phyloP scores from a whole-genome alignment of 192 early-diverging fungal genomes.

The Mortierella alpina region DNA sequence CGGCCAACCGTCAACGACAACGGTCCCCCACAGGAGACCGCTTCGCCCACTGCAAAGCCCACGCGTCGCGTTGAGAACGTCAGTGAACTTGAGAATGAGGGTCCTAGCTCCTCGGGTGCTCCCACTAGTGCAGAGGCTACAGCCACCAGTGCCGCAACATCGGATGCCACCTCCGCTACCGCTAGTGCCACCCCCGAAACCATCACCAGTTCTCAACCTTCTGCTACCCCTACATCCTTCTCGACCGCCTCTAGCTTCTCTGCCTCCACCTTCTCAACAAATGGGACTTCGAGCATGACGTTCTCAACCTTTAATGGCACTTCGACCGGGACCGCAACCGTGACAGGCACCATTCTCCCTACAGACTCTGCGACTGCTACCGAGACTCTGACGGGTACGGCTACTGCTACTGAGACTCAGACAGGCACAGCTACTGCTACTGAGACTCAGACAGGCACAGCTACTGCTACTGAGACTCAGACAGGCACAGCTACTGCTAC shows the following conservation, averaged over 20 bases:
- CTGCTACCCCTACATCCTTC: not conserved
- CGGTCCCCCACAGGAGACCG: not conserved
- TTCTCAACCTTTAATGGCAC: not conserved
- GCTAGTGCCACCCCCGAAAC: conserved; percentile 5
- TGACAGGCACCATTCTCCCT: not conserved
- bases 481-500: not conserved
- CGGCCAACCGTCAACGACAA: no score
- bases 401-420: no score
- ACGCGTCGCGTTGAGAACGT: not conserved
- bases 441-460: not conserved
- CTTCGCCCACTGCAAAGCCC: not conserved
- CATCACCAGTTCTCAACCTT: conserved; percentile 2
- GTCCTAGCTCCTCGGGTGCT: not conserved
- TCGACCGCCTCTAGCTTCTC: not conserved
- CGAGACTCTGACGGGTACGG: not conserved
- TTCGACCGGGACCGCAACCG: not conserved
- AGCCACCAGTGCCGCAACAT: not conserved
- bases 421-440: not conserved
- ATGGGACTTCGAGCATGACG: not conserved
- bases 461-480: no score
- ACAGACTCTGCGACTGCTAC: no score
- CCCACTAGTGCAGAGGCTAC: not conserved
- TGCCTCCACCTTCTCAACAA: not conserved
- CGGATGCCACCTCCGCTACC: not conserved
- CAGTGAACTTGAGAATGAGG: not conserved